A percentile compares a stretch with the other conserved stretches of the same genome.
Evolutionary conservation across 2,329 filamentous ascomycete species (phyloP).

Genomic region (Didymella segeticola): DNA sequence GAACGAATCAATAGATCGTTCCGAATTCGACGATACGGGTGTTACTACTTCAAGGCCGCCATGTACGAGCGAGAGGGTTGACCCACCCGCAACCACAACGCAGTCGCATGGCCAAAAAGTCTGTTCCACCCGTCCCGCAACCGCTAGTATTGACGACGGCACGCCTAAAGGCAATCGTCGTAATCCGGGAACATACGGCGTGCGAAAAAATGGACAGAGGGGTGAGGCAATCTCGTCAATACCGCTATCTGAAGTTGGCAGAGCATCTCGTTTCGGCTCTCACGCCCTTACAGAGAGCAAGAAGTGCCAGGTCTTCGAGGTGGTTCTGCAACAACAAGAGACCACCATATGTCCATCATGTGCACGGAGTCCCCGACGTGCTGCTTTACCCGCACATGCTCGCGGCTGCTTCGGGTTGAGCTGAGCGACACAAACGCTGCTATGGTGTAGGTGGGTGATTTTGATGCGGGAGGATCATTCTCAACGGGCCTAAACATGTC

Average conservation of each 20-base stretch:
- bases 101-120: background rate
- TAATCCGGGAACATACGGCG: slow-evolving; percentile 4
- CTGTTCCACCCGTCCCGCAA: background rate
- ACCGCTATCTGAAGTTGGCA: slow-evolving; percentile 31
- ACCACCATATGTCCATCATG: slow-evolving; percentile 32
- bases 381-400: slow-evolving; percentile 30
- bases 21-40: background rate
- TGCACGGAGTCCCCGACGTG: slow-evolving; percentile 28
- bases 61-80: background rate
- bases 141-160: background rate
- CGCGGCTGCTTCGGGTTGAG: slow-evolving; percentile 35
- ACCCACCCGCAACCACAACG: background rate
- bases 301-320: slow-evolving; percentile 36
- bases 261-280: slow-evolving; percentile 26
- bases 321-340: slow-evolving; percentile 33
- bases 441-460: slow-evolving; percentile 1
- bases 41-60: background rate
- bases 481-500: background rate
- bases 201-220: slow-evolving; percentile 21
- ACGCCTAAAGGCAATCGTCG: background rate
- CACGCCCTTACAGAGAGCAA: slow-evolving; percentile 8
- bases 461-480: slow-evolving; percentile 1
- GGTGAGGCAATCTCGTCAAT: slow-evolving; percentile 18
- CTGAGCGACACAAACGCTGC: slow-evolving; percentile 11
- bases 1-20: background rate